Conservation (phyloP, 805 yeast species). For the Yarrowia divulgata region DNA sequence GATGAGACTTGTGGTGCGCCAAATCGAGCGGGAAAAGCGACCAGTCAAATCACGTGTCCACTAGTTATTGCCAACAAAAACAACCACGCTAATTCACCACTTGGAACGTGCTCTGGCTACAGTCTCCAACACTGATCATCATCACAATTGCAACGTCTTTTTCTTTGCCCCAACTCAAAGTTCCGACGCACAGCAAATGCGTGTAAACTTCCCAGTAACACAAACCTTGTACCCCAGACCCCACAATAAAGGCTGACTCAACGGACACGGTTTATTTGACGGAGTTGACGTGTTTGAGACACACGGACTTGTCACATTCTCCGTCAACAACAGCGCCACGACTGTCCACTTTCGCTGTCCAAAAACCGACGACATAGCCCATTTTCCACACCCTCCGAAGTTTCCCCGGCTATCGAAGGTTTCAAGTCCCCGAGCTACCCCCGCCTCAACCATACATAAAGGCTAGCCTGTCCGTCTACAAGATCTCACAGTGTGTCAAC, state of each 20-base stretch:
- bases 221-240: slow-evolving; percentile 3
- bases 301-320: too few relatives aligned
- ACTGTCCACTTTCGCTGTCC: neutral
- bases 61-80: too few relatives aligned
- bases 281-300: too few relatives aligned
- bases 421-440: slow-evolving; percentile 26
- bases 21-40: neutral
- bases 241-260: neutral
- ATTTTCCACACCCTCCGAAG: neutral
- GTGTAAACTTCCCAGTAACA: neutral
- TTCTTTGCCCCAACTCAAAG: neutral
- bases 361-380: neutral
- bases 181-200: neutral
- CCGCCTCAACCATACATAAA: slow-evolving; percentile 33
- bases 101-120: too few relatives aligned
- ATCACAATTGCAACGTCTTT: too few relatives aligned
- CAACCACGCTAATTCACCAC: too few relatives aligned
- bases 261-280: too few relatives aligned
- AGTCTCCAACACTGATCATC: neutral
- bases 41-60: neutral
- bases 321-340: too few relatives aligned
- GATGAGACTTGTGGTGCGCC: neutral
- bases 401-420: slow-evolving; percentile 37
- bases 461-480: slow-evolving; percentile 3
- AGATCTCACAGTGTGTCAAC: neutral